Conservation (phyloP, 441 rosid species). For the Mallotus japonicus region DNA sequence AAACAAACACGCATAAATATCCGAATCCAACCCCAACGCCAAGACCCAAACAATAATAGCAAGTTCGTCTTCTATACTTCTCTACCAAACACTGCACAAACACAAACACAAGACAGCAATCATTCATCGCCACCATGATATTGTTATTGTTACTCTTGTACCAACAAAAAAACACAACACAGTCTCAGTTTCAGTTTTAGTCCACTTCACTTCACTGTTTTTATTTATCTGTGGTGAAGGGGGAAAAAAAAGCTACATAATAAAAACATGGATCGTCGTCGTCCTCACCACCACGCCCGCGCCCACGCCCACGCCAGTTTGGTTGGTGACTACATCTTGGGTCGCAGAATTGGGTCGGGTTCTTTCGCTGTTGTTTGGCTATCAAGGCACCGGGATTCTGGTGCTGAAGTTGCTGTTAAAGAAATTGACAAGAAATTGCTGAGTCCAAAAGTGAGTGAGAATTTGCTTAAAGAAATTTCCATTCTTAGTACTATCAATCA, state of each 20-base stretch:
- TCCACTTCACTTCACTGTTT: not conserved
- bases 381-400: conserved; percentile 50
- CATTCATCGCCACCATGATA: not conserved
- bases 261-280: not conserved
- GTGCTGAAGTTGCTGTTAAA: conserved; percentile 62
- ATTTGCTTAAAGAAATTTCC: conserved; percentile 68
- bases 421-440: conserved; percentile 73
- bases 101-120: not conserved
- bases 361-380: conserved; percentile 79
- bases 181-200: not conserved
- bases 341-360: conserved; percentile 69
- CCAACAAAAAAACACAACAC: not conserved
- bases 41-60: too few relatives aligned
- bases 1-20: conserved; percentile 14
- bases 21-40: not conserved
- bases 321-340: conserved; percentile 67
- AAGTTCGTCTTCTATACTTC: too few relatives aligned
- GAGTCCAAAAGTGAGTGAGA: conserved; percentile 62
- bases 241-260: too few relatives aligned
- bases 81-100: too few relatives aligned
- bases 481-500: conserved; percentile 76
- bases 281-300: conserved; percentile 31
- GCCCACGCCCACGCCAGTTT: conserved; percentile 28
- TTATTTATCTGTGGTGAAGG: too few relatives aligned
- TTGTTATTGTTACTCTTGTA: not conserved